These are phyloP conservation scores for Colletotrichum sidae DNA, from an alignment of 2,329 filamentous ascomycete species.

Conservation along the genomic window DNA sequence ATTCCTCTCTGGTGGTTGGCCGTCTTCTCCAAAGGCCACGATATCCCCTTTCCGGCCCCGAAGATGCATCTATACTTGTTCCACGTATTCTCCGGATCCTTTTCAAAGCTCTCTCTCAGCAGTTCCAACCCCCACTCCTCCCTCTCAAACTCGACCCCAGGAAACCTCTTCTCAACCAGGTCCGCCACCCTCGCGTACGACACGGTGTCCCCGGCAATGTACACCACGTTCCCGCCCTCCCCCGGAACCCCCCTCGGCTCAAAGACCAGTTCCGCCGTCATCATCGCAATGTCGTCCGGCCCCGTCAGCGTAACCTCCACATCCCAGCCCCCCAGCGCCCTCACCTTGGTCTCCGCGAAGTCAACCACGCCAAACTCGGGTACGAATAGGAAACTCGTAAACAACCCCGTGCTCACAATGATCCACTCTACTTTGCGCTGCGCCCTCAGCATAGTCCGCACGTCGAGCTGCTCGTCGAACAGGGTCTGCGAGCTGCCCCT, in stretches of 20 bases:
- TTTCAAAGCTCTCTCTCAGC: slow-evolving; percentile 57
- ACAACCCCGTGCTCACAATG: slow-evolving; percentile 76
- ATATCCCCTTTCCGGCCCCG: slow-evolving; percentile 67
- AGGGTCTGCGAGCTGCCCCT: slow-evolving; percentile 69
- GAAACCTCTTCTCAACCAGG: slow-evolving; percentile 58
- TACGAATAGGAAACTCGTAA: slow-evolving; percentile 77
- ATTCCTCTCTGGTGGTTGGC: slow-evolving; percentile 65
- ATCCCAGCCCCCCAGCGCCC: slow-evolving; percentile 71
- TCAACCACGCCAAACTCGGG: slow-evolving; percentile 72
- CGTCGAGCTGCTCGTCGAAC: slow-evolving; percentile 75
- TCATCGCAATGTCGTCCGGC: slow-evolving; percentile 71
- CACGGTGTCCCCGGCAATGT: slow-evolving; percentile 71
- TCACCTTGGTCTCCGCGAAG: slow-evolving; percentile 52
- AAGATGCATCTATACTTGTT: slow-evolving; percentile 73
- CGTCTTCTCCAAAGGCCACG: slow-evolving; percentile 66
- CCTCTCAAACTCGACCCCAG: slow-evolving; percentile 53
- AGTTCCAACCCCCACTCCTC: slow-evolving; percentile 61
- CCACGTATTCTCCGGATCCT: slow-evolving; percentile 60
- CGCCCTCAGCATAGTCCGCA: slow-evolving; percentile 62
- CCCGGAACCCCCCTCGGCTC: slow-evolving; percentile 48
- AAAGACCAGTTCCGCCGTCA: slow-evolving; percentile 68
- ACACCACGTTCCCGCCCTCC: slow-evolving; percentile 57
- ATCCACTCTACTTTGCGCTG: slow-evolving; percentile 67
- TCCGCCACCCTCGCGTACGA: slow-evolving; percentile 66
- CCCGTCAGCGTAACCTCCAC: slow-evolving; percentile 72